These are phyloP conservation scores for Priceomyces melissophilus DNA, from an alignment of 805 yeast genomes.

Conservation along the genomic window DNA sequence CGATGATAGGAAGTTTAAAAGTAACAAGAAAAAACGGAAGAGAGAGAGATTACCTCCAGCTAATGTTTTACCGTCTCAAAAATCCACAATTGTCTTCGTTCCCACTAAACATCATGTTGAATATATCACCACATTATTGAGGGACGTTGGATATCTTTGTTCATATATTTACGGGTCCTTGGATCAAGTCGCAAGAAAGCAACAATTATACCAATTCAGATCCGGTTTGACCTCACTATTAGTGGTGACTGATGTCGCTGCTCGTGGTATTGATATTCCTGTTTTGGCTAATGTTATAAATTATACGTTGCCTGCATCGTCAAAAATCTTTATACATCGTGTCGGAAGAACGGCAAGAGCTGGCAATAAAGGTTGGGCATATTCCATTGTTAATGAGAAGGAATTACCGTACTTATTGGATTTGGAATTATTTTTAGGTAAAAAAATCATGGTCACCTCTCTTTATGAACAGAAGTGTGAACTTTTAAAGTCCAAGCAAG, in stretches of 20 bases:
- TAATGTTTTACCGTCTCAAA: conserved; percentile 75
- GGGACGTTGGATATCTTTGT: conserved; percentile 77
- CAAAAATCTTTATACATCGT: conserved; percentile 92
- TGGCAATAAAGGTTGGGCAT: conserved; percentile 97
- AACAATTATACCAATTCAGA: conserved; percentile 81
- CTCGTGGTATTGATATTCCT: conserved; percentile 98
- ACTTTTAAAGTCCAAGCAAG: conserved; percentile 45
- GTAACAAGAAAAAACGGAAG: conserved; percentile 38
- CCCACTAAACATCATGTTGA: conserved; percentile 99
- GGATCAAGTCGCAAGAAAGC: conserved; percentile 91
- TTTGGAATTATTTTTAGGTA: conserved; percentile 84
- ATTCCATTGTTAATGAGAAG: conserved; percentile 75
- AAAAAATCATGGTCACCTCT: conserved; percentile 66
- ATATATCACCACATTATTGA: conserved; percentile 68
- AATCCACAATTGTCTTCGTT: conserved; percentile 88
- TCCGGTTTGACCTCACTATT: conserved; percentile 79
- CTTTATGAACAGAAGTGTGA: conserved; percentile 64
- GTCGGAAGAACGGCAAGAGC: conserved; percentile 99
- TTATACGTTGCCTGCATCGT: conserved; percentile 84
- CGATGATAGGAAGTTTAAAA: conserved; percentile 28
- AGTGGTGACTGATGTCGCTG: conserved; percentile 97
- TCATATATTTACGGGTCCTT: conserved; percentile 92
- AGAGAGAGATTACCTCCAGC: conserved; percentile 71
- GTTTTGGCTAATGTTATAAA: conserved; percentile 92
- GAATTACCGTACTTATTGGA: conserved; percentile 91